Conservation (phyloP, 1,284 basidiomycete genomes). For the Mycena citricolor region DNA sequence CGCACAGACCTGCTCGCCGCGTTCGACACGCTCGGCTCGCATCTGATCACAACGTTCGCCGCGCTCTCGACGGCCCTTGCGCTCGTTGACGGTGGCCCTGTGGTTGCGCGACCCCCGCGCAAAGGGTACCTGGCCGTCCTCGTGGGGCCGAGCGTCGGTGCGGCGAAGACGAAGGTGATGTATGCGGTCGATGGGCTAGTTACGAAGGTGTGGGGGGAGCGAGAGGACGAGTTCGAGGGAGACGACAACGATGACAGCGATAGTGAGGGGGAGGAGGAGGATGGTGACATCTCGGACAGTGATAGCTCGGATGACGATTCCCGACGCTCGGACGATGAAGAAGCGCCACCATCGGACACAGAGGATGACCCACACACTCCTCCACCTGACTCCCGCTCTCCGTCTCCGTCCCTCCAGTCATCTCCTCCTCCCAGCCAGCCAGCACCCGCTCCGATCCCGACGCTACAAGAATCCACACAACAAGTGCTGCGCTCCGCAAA, state of each 20-base stretch:
- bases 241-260: constrained; percentile 26
- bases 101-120: neutral
- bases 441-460: constrained; percentile 42
- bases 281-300: constrained; percentile 25
- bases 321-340: constrained; percentile 13
- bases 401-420: constrained; percentile 17
- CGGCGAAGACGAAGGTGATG: constrained; percentile 58
- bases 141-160: constrained; percentile 61
- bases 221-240: constrained; percentile 34
- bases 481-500: constrained; percentile 6
- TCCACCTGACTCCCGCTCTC: constrained; percentile 21
- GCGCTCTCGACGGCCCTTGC: constrained; percentile 66
- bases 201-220: constrained; percentile 51
- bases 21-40: constrained; percentile 69
- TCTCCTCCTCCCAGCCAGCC: constrained; percentile 22
- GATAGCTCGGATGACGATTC: constrained; percentile 18
- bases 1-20: constrained; percentile 58
- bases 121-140: constrained; percentile 57
- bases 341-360: constrained; percentile 21
- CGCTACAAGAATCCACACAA: constrained; percentile 51
- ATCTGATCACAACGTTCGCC: constrained; percentile 69
- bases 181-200: constrained; percentile 65
- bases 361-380: constrained; percentile 20
- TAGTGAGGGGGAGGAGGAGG: constrained; percentile 30
- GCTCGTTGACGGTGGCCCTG: constrained; percentile 24